phyloP scores from a whole-genome alignment of 768 basidiomycete genomes.

The Chlorophyllum brunneum region DNA sequence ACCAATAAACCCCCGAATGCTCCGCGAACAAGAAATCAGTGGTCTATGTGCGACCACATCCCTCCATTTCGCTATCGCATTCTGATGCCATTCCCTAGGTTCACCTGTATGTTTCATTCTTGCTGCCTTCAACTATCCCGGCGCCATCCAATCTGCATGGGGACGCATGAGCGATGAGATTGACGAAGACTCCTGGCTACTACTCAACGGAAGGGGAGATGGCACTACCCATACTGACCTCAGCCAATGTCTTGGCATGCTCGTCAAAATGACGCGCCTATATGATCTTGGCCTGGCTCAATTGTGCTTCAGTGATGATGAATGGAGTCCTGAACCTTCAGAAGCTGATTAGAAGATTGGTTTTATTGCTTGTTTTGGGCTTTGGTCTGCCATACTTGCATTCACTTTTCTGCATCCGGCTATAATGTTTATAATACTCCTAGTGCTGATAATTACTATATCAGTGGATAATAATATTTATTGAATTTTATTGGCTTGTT shows the following conservation, averaged over 20 bases:
- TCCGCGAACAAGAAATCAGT: constrained; percentile 66
- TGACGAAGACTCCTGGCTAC: constrained; percentile 59
- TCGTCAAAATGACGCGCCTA: constrained; percentile 74
- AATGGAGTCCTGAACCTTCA: constrained; percentile 1
- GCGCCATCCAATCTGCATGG: constrained; percentile 64
- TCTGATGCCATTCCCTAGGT: constrained; percentile 35
- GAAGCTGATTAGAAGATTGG: background rate
- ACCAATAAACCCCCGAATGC: constrained; percentile 30
- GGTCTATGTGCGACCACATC: constrained; percentile 59
- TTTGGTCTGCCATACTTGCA: no score
- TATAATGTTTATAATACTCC: no score
- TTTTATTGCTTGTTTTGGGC: no score
- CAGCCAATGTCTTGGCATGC: constrained; percentile 47
- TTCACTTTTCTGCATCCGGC: no score
- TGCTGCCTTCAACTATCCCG: constrained; percentile 62
- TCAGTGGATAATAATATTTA: no score
- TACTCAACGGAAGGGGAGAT: constrained; percentile 45
- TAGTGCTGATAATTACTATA: no score
- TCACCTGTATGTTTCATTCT: constrained; percentile 76
- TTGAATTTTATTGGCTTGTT: no score
- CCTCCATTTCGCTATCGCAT: background rate
- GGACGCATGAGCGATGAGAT: constrained; percentile 67
- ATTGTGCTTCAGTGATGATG: constrained; percentile 42
- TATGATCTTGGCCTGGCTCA: constrained; percentile 72
- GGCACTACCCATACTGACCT: constrained; percentile 31